Evolutionary conservation across 2,329 filamentous ascomycete species (phyloP), one percentile per base, ranked within the genome.

Genomic region (Botrytis porri): DNA sequence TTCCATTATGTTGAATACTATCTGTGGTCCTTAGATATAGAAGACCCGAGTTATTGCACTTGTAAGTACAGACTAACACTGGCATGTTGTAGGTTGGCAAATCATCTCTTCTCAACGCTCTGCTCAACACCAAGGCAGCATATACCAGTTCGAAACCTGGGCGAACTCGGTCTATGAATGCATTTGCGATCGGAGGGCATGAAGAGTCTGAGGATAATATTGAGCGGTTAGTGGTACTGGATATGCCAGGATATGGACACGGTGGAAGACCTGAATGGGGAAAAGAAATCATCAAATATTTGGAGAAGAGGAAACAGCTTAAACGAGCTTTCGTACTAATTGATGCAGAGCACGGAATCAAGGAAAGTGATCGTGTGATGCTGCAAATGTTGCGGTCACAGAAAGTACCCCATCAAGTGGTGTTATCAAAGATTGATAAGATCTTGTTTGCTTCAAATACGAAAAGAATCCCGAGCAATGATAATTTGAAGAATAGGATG

Each of bases 231-330:
- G 85, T 90, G 0, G 84, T 93, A 48, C 83, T 93, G 32, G 91
- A 93, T 80, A 91, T 91, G 87, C 91, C 91, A 1, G 91, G 91
- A 0, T 93, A 93, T 78, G 91, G 91, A 6, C 85, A 88, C 73
- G 89, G 86, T 1, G 89, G 88, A 78, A 82, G 86, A 48, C 80
- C 84, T 14, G 87, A 88, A 77, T 93, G 90, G 90, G 91, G 91
- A 0, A 79, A 81, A 37, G 88, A 92, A 80, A 90, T 92, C 74
- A 84, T 92, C 83, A 92, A 92, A 80, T 93, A 92, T 81, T 80
- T 93, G 45, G 83, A 85, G 75, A 83, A 84, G 61, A 84, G 91
- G 75, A 89, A 86, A 78, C 88, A 93, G 82, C 76, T 87, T 77
- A 80, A 83, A 80, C 76, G 89, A 70, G 88, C 87, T 0, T 93